phyloP scores from a whole-genome alignment of 2,329 filamentous ascomycete species.

The Trichoderma atrobrunneum region DNA sequence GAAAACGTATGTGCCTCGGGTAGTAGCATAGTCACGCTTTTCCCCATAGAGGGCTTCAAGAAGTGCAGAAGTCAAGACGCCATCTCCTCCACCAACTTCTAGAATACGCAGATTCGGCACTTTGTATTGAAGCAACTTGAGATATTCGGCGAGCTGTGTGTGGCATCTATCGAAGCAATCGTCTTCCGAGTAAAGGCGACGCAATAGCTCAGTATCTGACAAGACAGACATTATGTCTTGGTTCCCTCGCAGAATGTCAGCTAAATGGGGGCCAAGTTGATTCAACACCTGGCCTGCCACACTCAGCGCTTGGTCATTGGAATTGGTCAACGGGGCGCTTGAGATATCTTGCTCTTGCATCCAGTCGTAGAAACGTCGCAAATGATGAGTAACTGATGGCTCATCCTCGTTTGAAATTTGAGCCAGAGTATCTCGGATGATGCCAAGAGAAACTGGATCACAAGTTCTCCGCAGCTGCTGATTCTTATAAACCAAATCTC shows the following conservation, averaged over 20 bases:
- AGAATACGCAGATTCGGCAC: slow-evolving; percentile 36
- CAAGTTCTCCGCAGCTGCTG: neutral
- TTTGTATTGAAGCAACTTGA: slow-evolving; percentile 29
- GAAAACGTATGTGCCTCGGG: slow-evolving; percentile 33
- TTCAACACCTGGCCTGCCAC: slow-evolving; percentile 4
- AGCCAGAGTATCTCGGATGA: slow-evolving; percentile 9
- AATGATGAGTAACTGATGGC: neutral
- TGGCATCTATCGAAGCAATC: slow-evolving; percentile 15
- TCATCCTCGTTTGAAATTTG: slow-evolving; percentile 3
- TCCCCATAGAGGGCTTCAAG: slow-evolving; percentile 24
- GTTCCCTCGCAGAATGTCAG: slow-evolving; percentile 1
- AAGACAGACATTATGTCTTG: neutral
- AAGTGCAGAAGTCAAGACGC: slow-evolving; percentile 30
- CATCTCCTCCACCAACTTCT: slow-evolving; percentile 39
- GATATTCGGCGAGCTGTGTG: slow-evolving; percentile 16
- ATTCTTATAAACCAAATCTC: neutral
- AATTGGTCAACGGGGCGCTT: neutral
- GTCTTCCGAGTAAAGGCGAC: slow-evolving; percentile 5
- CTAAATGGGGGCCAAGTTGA: neutral
- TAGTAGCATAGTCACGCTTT: slow-evolving; percentile 21
- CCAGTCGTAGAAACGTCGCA: slow-evolving; percentile 7
- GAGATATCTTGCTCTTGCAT: neutral
- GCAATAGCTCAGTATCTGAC: neutral
- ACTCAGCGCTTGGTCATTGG: neutral
- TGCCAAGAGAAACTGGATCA: slow-evolving; percentile 2